These are phyloP conservation scores for Phalaenopsis equestris DNA, from an alignment of 106 monocot genomes.

Conservation along the genomic window DNA sequence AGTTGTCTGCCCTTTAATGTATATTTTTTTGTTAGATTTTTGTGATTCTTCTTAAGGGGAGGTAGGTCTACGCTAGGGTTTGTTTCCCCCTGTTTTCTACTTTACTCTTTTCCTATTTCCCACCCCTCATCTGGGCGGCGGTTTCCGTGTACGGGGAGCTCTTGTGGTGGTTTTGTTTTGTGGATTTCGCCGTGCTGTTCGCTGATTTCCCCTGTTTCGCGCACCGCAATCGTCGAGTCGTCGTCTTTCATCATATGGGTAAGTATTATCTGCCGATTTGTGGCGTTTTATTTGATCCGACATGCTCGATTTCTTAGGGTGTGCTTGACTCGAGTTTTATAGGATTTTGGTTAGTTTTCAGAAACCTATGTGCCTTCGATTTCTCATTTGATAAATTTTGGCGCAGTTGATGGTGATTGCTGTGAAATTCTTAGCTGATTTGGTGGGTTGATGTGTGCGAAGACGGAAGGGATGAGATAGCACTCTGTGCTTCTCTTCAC, in stretches of 20 bases:
- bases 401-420: not conserved
- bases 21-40: not conserved
- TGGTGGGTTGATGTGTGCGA: not conserved
- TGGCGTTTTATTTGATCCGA: not conserved
- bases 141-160: not conserved
- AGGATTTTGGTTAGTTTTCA: not conserved
- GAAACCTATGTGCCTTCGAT: not conserved
- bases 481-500: not conserved
- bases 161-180: not conserved
- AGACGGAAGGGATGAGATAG: not conserved
- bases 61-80: constrained; percentile 12
- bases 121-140: not conserved
- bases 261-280: constrained; percentile 11
- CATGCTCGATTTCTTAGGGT: not conserved
- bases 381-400: not conserved
- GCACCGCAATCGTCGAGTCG: not conserved
- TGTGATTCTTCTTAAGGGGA: constrained; percentile 3
- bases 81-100: constrained; percentile 8
- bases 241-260: not conserved
- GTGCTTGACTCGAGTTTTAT: not conserved
- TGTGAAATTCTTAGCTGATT: not conserved
- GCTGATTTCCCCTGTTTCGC: not conserved
- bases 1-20: constrained; percentile 8
- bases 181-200: not conserved
- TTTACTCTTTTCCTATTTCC: constrained; percentile 14